Evolutionary conservation across 371 early-diverging fungal genomes (phyloP), one percentile per base, ranked within the genome.

Genomic region (Encephalitozoon hellem): DNA sequence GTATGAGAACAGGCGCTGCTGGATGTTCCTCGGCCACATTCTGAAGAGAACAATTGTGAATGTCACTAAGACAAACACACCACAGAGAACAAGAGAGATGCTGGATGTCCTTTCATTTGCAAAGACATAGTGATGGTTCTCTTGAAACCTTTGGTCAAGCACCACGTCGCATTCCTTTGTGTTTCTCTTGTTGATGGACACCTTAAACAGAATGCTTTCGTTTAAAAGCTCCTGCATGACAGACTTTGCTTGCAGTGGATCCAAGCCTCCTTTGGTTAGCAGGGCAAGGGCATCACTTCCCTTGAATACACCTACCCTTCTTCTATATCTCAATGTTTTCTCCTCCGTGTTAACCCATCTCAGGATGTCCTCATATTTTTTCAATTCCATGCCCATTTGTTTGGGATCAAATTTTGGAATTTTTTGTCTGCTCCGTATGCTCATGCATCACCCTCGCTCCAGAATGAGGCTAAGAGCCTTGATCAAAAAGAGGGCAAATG

Each of bases 41-140:
- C 95, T 94, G 89, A 94, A 98, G 89, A 98, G 88, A 43, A 95
- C 96, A 41, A 91, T 91, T 2, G 91, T 90, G 43, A 96, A 87
- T 21, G 91, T 89, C 21, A 90, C 82, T 8, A 87, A 80, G 21
- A 96, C 87, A 25, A 95, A 84, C 4, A 86, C 88, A 12, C 88
- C 83, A 12, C 91, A 92, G 51, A 91, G 88, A 47, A 94, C 79
- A 59, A 89, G 88, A 42, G 87, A 86, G 80, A 87, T 85, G 55
- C 90, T 72, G 83, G 89, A 90, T 9, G 92, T 90, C 18, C 92
- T 92, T 83, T 95, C 93, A 82, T 92, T 93, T 11, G 92, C 86
- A 96, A 94, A 98, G 74, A 94, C 90, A 82, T 90, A 97, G 87
- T 91, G 91, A 34, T 88, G 88, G 52, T 80, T 69, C 45, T 73